Percentiles rank a stretch among this genome's conserved stretches.
These are phyloP conservation scores for Aspergillus calidoustus DNA, from an alignment of 2,329 filamentous ascomycete genomes.

Conservation along the genomic window DNA sequence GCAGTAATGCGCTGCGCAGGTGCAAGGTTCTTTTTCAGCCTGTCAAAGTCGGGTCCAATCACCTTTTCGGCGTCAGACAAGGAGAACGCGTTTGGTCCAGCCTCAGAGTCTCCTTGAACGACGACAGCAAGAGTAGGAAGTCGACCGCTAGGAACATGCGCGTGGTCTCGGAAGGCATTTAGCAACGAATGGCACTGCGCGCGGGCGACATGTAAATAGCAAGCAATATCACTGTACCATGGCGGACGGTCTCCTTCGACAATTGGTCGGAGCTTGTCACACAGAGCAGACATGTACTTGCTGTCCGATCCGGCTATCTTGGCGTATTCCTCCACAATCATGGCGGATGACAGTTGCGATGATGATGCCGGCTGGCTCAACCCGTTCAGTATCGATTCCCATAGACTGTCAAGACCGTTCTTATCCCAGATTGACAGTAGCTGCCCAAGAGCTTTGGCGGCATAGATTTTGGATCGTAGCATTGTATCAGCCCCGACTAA, in stretches of 20 bases:
- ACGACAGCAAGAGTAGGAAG: slow-evolving; percentile 84
- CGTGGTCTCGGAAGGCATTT: slow-evolving; percentile 89
- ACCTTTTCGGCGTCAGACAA: slow-evolving; percentile 87
- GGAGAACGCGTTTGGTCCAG: slow-evolving; percentile 90
- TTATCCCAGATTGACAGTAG: slow-evolving; percentile 78
- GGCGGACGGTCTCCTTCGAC: slow-evolving; percentile 80
- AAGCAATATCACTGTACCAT: slow-evolving; percentile 88
- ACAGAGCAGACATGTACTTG: slow-evolving; percentile 46
- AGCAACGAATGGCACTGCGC: slow-evolving; percentile 90
- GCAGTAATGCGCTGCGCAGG: slow-evolving; percentile 87
- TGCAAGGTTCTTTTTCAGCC: slow-evolving; percentile 83
- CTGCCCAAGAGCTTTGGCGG: slow-evolving; percentile 82
- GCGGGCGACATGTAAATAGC: slow-evolving; percentile 84
- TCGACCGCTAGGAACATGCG: slow-evolving; percentile 75
- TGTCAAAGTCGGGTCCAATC: slow-evolving; percentile 81
- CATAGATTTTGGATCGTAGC: slow-evolving; percentile 85
- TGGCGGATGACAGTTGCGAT: slow-evolving; percentile 80
- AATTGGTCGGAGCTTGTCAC: slow-evolving; percentile 69
- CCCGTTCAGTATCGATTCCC: slow-evolving; percentile 70
- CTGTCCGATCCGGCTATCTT: slow-evolving; percentile 51
- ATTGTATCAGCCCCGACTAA: slow-evolving; percentile 88
- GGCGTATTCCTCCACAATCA: slow-evolving; percentile 88
- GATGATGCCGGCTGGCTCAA: slow-evolving; percentile 78
- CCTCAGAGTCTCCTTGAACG: slow-evolving; percentile 90
- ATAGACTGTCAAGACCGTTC: slow-evolving; percentile 53